Evolutionary conservation across 257 asterid species (phyloP).

Genomic region (Solanum sparsipilum): DNA sequence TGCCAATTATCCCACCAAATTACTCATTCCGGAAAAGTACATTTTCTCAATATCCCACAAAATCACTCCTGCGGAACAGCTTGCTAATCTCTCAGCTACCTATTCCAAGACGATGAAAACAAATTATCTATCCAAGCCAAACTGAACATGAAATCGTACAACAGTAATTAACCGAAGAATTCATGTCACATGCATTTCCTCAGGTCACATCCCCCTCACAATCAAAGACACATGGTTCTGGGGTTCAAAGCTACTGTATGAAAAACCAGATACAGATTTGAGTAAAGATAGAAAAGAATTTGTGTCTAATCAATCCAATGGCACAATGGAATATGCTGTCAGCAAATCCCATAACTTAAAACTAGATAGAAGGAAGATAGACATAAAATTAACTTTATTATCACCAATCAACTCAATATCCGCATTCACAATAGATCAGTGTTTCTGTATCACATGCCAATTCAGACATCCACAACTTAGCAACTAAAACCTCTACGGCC

Average conservation of each 20-base stretch:
- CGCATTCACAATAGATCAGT: neutral
- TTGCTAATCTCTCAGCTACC: neutral
- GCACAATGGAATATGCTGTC: neutral
- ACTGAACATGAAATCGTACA: neutral
- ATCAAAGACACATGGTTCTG: neutral
- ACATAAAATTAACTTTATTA: neutral
- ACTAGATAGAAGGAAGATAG: too few species aligned
- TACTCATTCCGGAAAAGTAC: neutral
- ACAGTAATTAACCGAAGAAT: neutral
- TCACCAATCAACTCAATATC: neutral
- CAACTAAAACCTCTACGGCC: neutral
- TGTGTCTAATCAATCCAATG: neutral
- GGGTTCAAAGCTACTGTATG: neutral
- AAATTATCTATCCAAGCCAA: neutral
- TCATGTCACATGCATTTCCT: neutral
- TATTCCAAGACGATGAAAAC: neutral
- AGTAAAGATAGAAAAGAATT: neutral
- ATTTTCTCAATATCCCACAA: neutral
- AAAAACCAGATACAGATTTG: neutral
- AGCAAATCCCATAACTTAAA: too few species aligned
- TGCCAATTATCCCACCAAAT: neutral
- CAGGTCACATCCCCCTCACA: neutral
- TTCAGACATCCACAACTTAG: neutral
- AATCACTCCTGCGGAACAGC: neutral
- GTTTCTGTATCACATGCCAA: neutral